Conservation (phyloP, 805 yeast genomes). For the Teunomyces atbi region DNA sequence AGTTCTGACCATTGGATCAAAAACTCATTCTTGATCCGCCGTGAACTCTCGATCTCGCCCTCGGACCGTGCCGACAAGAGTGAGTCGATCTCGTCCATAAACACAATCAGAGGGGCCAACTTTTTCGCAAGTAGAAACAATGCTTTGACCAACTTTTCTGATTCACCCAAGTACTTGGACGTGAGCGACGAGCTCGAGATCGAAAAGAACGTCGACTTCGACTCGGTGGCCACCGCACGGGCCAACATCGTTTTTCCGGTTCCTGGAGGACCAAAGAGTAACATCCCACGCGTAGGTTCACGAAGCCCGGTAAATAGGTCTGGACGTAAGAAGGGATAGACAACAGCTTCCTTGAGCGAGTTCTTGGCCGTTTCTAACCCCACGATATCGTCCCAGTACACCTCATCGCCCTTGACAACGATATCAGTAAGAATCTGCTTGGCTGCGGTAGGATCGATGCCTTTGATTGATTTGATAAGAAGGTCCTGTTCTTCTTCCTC, state of each 20-base stretch:
- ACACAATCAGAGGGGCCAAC: constrained; percentile 88
- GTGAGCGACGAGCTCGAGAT: constrained; percentile 89
- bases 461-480: constrained; percentile 50
- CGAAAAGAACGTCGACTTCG: constrained; percentile 87
- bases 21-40: constrained; percentile 91
- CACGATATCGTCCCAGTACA: constrained; percentile 93
- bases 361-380: constrained; percentile 87
- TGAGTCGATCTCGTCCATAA: constrained; percentile 95
- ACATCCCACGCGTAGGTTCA: constrained; percentile 96
- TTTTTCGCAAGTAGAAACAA: constrained; percentile 80
- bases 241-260: constrained; percentile 98
- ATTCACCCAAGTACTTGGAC: constrained; percentile 85
- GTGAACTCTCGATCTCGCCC: constrained; percentile 82
- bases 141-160: constrained; percentile 90
- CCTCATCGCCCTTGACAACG: constrained; percentile 85
- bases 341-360: constrained; percentile 90
- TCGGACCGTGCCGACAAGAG: constrained; percentile 72
- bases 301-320: constrained; percentile 87
- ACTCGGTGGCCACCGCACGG: constrained; percentile 93
- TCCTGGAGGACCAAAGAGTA: constrained; percentile 97
- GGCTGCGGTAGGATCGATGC: constrained; percentile 78
- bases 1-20: constrained; percentile 93
- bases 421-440: constrained; percentile 85
- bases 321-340: constrained; percentile 91
- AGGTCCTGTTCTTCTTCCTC: constrained; percentile 26